phyloP scores from a whole-genome alignment of 148 eudicot genomes.

The Nepenthes mirabilis region DNA sequence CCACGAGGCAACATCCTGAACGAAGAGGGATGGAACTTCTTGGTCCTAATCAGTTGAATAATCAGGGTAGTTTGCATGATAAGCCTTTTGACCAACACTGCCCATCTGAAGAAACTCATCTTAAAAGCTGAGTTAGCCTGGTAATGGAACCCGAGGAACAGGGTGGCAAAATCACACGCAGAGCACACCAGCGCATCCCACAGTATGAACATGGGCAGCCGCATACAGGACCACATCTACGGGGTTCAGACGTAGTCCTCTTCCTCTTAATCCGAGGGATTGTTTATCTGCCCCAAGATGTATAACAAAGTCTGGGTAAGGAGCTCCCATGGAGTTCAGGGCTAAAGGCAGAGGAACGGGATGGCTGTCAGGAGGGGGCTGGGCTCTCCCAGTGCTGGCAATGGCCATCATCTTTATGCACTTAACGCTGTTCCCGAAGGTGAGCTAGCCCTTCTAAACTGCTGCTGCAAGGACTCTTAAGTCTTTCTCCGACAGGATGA shows the following conservation, averaged over 20 bases:
- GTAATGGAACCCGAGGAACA: conserved; percentile 32
- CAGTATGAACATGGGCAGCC: conserved; percentile 24
- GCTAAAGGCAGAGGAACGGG: conserved; percentile 25
- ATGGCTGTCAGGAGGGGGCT: conserved; percentile 30
- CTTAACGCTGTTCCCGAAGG: conserved; percentile 37
- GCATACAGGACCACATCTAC: conserved; percentile 30
- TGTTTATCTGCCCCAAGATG: conserved; percentile 30
- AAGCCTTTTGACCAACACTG: conserved; percentile 35
- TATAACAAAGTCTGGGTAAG: conserved; percentile 36
- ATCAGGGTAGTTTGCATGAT: conserved; percentile 36
- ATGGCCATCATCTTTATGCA: conserved; percentile 39
- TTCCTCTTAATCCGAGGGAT: conserved; percentile 45
- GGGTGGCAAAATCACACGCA: conserved; percentile 18
- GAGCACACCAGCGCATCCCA: conserved; percentile 44
- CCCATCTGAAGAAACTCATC: conserved; percentile 17
- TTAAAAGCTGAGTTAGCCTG: neutral
- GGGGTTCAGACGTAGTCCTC: conserved; percentile 31
- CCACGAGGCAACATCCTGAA: conserved; percentile 46
- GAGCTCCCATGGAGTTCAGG: conserved; percentile 33
- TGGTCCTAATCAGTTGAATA: conserved; percentile 36
- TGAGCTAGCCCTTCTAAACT: conserved; percentile 30
- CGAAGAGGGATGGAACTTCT: conserved; percentile 24
- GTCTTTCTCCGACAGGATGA: conserved; percentile 38
- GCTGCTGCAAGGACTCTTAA: conserved; percentile 40
- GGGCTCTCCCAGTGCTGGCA: conserved; percentile 28